These are phyloP conservation scores for Podaxis sp. DNA, from an alignment of 768 basidiomycete species.

Conservation along the genomic window DNA sequence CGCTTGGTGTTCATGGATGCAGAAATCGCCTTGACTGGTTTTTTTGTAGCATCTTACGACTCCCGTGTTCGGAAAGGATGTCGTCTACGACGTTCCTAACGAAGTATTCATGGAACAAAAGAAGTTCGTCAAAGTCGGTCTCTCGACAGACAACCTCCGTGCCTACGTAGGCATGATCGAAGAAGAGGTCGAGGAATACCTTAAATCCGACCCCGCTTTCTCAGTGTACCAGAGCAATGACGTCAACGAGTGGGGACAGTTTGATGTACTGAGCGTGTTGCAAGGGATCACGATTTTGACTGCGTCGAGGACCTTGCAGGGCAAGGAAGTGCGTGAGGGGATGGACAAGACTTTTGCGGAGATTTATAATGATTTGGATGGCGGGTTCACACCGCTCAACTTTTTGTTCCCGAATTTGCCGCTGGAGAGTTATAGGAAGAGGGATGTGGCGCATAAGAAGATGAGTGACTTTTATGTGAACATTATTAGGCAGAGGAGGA, in stretches of 20 bases:
- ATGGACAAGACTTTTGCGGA: conserved; percentile 86
- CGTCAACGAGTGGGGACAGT: conserved; percentile 75
- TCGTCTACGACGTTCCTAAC: conserved; percentile 97
- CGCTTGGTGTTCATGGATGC: background rate
- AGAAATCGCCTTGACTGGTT: background rate
- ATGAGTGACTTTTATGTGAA: conserved; percentile 93
- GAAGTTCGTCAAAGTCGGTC: conserved; percentile 95
- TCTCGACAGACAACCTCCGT: conserved; percentile 89
- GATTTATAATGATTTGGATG: conserved; percentile 86
- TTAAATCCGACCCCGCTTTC: conserved; percentile 67
- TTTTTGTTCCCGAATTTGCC: conserved; percentile 95
- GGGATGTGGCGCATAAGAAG: conserved; percentile 88
- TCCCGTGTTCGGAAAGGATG: conserved; percentile 95
- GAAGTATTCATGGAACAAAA: conserved; percentile 99
- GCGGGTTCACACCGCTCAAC: conserved; percentile 94
- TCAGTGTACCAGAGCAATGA: conserved; percentile 58
- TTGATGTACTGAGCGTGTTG: conserved; percentile 72
- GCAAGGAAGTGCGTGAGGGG: conserved; percentile 77
- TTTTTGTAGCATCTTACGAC: conserved; percentile 77
- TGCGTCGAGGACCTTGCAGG: conserved; percentile 91
- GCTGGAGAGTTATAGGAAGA: conserved; percentile 82
- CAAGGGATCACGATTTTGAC: conserved; percentile 94
- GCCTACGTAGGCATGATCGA: conserved; percentile 82
- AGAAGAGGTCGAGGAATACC: conserved; percentile 71
- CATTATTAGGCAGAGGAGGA: conserved; percentile 76